Base-by-base conservation (phyloP, 768 basidiomycete species). In the Panellus pusillus region DNA sequence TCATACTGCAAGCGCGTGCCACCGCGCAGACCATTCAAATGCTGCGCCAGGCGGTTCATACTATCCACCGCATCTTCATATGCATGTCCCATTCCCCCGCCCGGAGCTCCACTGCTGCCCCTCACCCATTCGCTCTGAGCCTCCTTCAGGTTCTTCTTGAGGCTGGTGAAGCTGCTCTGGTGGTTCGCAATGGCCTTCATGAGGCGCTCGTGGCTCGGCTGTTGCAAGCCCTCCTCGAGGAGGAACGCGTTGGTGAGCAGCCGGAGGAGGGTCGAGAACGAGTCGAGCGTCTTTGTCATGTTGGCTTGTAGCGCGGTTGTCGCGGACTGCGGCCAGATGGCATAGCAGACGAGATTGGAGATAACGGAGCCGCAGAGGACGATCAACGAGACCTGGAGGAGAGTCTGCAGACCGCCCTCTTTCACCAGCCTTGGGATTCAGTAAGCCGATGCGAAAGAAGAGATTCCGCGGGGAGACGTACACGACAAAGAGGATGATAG, bases 31-130 rank as follows among this genome's bases (percentile, higher is more conserved):
- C 96, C 94, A 51, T 88, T 94, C 36, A 99, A 71, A 72, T 98
- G 95, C 65, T 99, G 96, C 1, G 92, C 97, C 5, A 99, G 80
- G 15, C 93, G 76, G 54, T 90, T 95, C 62, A 99, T 75, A 62
- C 87, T 87, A 54, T 85, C 86, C 11, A 98, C 88, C 0, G 91
- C 89, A 57, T 93, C 91, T 58, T 90, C 89, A 54, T 95, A 96
- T 0, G 89, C 86, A 48, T 75, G 74, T 9, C 50, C 60, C 41
- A 60, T 45, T 8, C 45, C 60, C 24, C 57, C 61, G 18, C 63
- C 68, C n/a, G 67, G 58, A n/a, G 52, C 47, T 29, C 62, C 65
- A 17, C 63, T 60, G 15, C 63, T 62, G 35, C 66, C 59, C 17
- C 69, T 66, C 8, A 83, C 71, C 77, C 91, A 87, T 70, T 99